phyloP scores from a whole-genome alignment of 495 filamentous ascomycete species.

The Haplographium delicatum region DNA sequence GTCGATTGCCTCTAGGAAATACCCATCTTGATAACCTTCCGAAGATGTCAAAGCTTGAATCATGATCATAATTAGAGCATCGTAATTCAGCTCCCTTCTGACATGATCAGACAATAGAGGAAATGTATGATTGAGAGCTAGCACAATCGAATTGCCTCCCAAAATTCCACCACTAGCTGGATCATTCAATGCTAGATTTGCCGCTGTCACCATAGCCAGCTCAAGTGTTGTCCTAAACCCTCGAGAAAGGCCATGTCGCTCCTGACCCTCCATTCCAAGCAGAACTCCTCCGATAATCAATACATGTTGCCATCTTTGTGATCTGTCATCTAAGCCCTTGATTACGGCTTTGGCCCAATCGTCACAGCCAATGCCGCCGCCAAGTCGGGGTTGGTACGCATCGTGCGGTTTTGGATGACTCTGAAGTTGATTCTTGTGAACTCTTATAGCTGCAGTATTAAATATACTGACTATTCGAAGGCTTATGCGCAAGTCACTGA shows the following conservation, averaged over 20 bases:
- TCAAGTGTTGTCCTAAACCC: constrained; percentile 68
- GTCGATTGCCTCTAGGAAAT: constrained; percentile 75
- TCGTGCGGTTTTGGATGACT: constrained; percentile 21
- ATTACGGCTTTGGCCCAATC: constrained; percentile 82
- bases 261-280: constrained; percentile 70
- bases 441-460: constrained; percentile 70
- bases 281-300: constrained; percentile 76
- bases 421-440: constrained; percentile 51
- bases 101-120: constrained; percentile 59
- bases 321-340: constrained; percentile 77
- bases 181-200: constrained; percentile 65
- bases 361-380: constrained; percentile 52
- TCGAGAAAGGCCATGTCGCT: constrained; percentile 55
- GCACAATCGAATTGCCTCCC: constrained; percentile 54
- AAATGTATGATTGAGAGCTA: constrained; percentile 78
- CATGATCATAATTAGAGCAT: constrained; percentile 66
- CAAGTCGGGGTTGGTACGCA: constrained; percentile 32
- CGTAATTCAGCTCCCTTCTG: constrained; percentile 59
- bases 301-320: constrained; percentile 83
- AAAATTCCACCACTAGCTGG: constrained; percentile 43
- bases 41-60: constrained; percentile 57
- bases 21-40: constrained; percentile 77
- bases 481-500: constrained; percentile 65
- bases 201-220: constrained; percentile 68
- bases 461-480: constrained; percentile 80